These are phyloP conservation scores for Cicer arietinum DNA, from an alignment of 306 rosid species.

Conservation along the genomic window DNA sequence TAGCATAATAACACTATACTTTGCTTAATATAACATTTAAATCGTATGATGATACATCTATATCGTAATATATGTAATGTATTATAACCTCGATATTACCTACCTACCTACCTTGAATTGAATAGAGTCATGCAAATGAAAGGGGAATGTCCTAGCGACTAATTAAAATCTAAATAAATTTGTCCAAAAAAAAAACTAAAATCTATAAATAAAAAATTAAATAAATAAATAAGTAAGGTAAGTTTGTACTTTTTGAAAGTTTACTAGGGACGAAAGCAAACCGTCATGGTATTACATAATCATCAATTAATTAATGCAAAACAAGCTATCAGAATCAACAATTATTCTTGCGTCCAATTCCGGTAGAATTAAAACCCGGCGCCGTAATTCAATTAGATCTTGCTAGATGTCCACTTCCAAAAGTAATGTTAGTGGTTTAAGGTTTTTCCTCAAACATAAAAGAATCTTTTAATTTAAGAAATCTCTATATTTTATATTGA, in stretches of 20 bases:
- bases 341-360: not conserved
- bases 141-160: not conserved
- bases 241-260: not conserved
- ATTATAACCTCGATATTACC: not conserved
- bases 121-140: not conserved
- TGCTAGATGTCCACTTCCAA: not conserved
- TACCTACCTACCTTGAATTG: not conserved
- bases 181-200: not conserved
- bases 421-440: not conserved
- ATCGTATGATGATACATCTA: too few species aligned
- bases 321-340: slow-evolving; percentile 12
- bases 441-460: not conserved
- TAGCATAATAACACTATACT: too few species aligned
- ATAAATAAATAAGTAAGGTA: not conserved
- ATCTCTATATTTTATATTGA: too few species aligned
- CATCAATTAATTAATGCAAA: not conserved
- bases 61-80: too few species aligned
- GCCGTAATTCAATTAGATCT: not conserved
- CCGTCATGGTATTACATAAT: not conserved
- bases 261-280: not conserved
- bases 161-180: not conserved
- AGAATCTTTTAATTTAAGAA: not conserved
- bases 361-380: not conserved
- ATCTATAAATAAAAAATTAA: not conserved
- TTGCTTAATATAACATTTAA: too few species aligned